Evolutionary conservation across 2,329 filamentous ascomycete genomes (phyloP).

Genomic region (Aureobasidium sp.): DNA sequence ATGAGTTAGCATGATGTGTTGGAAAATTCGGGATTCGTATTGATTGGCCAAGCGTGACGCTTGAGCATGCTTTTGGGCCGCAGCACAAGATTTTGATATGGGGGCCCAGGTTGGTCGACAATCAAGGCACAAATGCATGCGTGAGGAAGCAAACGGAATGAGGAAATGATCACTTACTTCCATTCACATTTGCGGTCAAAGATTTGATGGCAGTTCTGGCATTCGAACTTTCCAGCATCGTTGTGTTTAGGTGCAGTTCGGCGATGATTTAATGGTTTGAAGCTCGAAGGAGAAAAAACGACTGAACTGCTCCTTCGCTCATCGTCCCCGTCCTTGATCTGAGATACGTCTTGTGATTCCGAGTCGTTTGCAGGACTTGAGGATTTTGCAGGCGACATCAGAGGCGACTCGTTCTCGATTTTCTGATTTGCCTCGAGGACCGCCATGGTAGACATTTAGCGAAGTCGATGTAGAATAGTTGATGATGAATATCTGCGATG

Average conservation of each 20-base stretch:
- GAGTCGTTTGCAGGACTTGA: neutral
- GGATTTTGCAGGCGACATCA: slow-evolving; percentile 9
- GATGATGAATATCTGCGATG: neutral
- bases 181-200: slow-evolving; percentile 88
- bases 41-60: neutral
- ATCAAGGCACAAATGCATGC: neutral
- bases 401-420: neutral
- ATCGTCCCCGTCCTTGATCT: neutral
- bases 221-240: slow-evolving; percentile 7
- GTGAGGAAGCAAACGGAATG: neutral
- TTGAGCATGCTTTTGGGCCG: slow-evolving; percentile 1
- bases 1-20: slow-evolving; percentile 20
- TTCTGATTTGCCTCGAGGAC: neutral
- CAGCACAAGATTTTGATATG: neutral
- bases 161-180: slow-evolving; percentile 58
- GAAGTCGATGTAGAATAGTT: neutral
- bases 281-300: neutral
- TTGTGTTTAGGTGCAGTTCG: slow-evolving; percentile 5
- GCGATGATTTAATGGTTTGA: neutral
- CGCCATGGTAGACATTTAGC: neutral
- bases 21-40: neutral
- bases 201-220: slow-evolving; percentile 22
- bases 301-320: neutral
- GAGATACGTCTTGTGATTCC: neutral
- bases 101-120: too few species aligned